Evolutionary conservation across 208 protist species (phyloP).

Genomic region (Acanthamoeba healyi): DNA sequence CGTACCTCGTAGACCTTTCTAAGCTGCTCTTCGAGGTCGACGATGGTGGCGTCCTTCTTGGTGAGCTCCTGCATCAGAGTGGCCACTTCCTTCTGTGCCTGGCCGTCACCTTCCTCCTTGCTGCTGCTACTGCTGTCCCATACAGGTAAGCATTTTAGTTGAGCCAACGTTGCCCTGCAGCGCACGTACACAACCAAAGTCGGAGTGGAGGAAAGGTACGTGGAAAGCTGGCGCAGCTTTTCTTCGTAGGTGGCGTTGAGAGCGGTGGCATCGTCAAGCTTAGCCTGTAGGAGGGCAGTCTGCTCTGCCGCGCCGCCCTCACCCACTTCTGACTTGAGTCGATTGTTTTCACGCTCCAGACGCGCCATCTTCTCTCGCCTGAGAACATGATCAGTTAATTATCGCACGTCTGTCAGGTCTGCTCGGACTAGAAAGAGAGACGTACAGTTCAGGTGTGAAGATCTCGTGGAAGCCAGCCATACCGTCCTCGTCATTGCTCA

Average conservation of each 20-base stretch:
- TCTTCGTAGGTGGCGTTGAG: slow-evolving; percentile 27
- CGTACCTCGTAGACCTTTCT: slow-evolving; percentile 2
- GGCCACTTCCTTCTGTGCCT: neutral
- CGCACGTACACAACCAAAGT: neutral
- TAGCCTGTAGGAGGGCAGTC: slow-evolving; percentile 17
- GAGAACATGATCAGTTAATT: neutral
- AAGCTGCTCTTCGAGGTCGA: neutral
- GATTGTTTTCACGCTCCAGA: slow-evolving; percentile 54
- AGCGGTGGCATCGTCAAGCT: slow-evolving; percentile 41
- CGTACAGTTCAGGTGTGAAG: slow-evolving; percentile 68
- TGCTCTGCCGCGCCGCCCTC: neutral
- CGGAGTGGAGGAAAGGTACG: neutral
- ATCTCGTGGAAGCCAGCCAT: slow-evolving; percentile 28
- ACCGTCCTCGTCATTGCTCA: neutral
- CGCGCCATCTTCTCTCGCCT: slow-evolving; percentile 56
- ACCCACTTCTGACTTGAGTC: neutral
- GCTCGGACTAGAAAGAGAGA: neutral
- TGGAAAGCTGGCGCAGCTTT: neutral
- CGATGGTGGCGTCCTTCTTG: slow-evolving; percentile 4
- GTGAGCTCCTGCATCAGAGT: neutral
- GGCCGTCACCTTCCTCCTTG: neutral
- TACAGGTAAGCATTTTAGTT: neutral
- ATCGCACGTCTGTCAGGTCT: neutral
- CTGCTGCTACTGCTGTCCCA: neutral
- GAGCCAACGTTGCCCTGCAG: neutral